A percentile compares a stretch with the other conserved stretches of the same genome.
Conservation (phyloP, 176 grass and related monocot species). For the Eremochloa ophiuroides region DNA sequence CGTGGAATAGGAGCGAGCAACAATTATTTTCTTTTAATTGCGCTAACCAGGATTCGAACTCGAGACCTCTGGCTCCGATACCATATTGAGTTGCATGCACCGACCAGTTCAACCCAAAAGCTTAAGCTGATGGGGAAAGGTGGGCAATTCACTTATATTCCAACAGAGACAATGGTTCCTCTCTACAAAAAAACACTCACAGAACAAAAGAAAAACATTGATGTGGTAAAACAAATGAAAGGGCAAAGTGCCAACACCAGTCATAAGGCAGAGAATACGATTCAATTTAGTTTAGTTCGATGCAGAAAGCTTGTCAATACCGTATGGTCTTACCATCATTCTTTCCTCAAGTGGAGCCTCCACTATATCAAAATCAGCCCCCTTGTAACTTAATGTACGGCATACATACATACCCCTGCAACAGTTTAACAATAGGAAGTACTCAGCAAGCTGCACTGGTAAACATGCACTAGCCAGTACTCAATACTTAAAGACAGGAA, state of each 20-base stretch:
- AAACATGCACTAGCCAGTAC: constrained; percentile 2
- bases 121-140: no score
- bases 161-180: not conserved
- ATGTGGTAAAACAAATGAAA: constrained; percentile 20
- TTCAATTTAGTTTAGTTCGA: constrained; percentile 16
- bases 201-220: not conserved
- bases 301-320: constrained; percentile 11
- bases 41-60: no score
- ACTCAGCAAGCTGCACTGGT: constrained; percentile 21
- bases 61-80: no score
- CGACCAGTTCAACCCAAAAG: no score
- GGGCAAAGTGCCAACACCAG: not conserved
- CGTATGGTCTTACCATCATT: constrained; percentile 87
- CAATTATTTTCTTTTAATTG: no score
- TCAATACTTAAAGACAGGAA: not conserved
- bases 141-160: no score
- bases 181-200: constrained; percentile 1
- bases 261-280: not conserved
- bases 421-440: constrained; percentile 21
- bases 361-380: constrained; percentile 88
- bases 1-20: no score
- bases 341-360: constrained; percentile 84
- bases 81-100: no score
- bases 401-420: constrained; percentile 99
- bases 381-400: constrained; percentile 95